These are phyloP conservation scores for Lepidium aucheri DNA, from an alignment of 345 rosid species.

Conservation along the genomic window DNA sequence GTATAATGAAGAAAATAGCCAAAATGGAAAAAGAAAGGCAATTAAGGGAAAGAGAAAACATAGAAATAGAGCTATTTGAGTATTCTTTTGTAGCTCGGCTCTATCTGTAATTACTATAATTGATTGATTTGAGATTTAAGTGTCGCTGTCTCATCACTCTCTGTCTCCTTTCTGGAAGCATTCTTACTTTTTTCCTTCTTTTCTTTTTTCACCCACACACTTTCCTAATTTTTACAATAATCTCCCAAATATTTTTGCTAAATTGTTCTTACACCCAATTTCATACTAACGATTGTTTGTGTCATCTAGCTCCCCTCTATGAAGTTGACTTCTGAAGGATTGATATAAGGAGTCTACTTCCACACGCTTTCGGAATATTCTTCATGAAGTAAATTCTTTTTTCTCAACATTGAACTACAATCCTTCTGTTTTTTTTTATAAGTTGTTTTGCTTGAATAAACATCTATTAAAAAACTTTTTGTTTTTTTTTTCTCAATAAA, in stretches of 20 bases:
- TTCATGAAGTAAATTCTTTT: neutral
- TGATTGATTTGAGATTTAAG: too few relatives aligned
- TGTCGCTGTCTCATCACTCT: neutral
- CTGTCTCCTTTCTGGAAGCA: constrained; percentile 19
- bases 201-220: neutral
- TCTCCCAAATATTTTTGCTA: neutral
- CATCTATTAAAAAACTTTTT: too few relatives aligned
- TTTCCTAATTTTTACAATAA: neutral
- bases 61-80: constrained; percentile 13
- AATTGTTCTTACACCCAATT: neutral
- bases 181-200: neutral
- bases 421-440: too few relatives aligned
- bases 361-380: neutral
- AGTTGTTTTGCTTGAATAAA: too few relatives aligned
- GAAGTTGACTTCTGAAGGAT: too few relatives aligned
- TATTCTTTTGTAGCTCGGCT: neutral
- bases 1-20: neutral
- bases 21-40: neutral
- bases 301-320: too few relatives aligned
- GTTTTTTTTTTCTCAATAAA: too few relatives aligned
- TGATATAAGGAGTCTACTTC: neutral
- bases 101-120: too few relatives aligned
- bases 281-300: neutral
- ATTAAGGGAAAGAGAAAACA: constrained; percentile 4
- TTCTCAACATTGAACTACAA: too few relatives aligned